Evolutionary conservation across 352 stramenopile genomes (phyloP), one percentile per base, ranked within the genome.

Genomic region (Pythium chondricola): DNA sequence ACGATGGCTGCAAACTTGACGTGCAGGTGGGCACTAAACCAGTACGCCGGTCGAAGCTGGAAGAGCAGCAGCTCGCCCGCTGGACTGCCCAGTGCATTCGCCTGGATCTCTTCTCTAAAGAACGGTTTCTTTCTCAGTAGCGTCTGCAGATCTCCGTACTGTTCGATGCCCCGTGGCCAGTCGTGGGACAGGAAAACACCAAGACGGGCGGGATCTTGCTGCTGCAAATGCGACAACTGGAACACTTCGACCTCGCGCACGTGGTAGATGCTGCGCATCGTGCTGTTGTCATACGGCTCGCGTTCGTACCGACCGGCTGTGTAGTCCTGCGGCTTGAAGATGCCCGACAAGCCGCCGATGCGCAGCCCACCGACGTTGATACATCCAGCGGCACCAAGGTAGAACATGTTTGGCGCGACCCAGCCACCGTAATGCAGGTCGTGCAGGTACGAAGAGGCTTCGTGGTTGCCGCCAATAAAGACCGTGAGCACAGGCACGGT

Each of bases 361-460:
- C 95, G 77, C 39, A 99, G 56, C 6, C 92, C 93, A 17, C 83
- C 84, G 24, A 97, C 81, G 26, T 75, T 82, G 27, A 99, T 83
- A 21, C 97, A 89, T 4, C 95, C 96, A 6, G 94, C 90, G 10
- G 81, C 80, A 1, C 97, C 97, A 1, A 99, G 51, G 62, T 98
- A 99, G 71, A 98, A 99, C 43, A 99, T 99, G 53, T 98, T 98
- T 9, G 96, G 96, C 21, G 97, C 97, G 14, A 98, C 91, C 91
- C 93, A 99, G 10, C 97, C 97, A 21, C 97, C 97, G 63, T 98
- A 99, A 56, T 97, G 86, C 27, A 99, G 75, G 58, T 98, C 95
- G 56, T 98, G 83, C 16, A 99, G 69, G 42, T 98, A 96, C 50
- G 97, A 97, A 9, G 92, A 98, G 14, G 96, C 95, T 67, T 99